Conservation (phyloP, 208 protist genomes). For the Porcisia hertigi region DNA sequence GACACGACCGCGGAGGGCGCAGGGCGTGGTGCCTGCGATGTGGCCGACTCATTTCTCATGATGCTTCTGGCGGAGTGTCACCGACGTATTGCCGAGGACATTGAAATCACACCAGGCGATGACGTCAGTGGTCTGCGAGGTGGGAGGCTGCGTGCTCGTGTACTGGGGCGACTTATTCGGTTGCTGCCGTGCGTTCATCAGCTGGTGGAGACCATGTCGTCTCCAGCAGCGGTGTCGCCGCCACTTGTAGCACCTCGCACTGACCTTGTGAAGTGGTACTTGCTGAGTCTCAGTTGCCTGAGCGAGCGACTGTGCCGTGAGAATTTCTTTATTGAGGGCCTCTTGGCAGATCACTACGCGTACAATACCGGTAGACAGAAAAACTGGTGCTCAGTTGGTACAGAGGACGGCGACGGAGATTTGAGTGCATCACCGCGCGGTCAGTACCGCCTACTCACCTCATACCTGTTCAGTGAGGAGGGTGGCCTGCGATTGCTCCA, state of each 20-base stretch:
- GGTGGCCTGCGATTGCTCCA: slow-evolving; percentile 67
- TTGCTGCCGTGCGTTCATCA: slow-evolving; percentile 28
- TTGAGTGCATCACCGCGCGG: not conserved
- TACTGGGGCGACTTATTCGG: slow-evolving; percentile 41
- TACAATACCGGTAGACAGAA: slow-evolving; percentile 25
- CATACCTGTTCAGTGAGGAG: slow-evolving; percentile 68
- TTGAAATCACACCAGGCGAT: slow-evolving; percentile 5
- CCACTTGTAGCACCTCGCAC: slow-evolving; percentile 4
- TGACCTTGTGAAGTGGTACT: slow-evolving; percentile 35
- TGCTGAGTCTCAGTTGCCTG: slow-evolving; percentile 39
- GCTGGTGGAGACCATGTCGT: not conserved
- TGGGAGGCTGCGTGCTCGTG: slow-evolving; percentile 21
- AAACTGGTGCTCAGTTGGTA: not conserved
- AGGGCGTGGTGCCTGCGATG: not conserved
- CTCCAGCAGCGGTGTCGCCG: not conserved
- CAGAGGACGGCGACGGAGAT: not conserved
- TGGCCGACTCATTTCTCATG: slow-evolving; percentile 3
- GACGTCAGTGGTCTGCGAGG: slow-evolving; percentile 17
- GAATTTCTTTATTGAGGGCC: slow-evolving; percentile 39
- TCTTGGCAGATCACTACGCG: slow-evolving; percentile 43
- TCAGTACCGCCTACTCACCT: slow-evolving; percentile 38
- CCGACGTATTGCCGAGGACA: slow-evolving; percentile 16
- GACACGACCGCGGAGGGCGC: not conserved
- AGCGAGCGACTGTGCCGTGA: slow-evolving; percentile 39
- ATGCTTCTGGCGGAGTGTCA: slow-evolving; percentile 26